A percentile compares a stretch with the other conserved stretches of the same genome.
Conservation (phyloP, 2,329 filamentous ascomycete genomes). For the Phaeoacremonium minimum region DNA sequence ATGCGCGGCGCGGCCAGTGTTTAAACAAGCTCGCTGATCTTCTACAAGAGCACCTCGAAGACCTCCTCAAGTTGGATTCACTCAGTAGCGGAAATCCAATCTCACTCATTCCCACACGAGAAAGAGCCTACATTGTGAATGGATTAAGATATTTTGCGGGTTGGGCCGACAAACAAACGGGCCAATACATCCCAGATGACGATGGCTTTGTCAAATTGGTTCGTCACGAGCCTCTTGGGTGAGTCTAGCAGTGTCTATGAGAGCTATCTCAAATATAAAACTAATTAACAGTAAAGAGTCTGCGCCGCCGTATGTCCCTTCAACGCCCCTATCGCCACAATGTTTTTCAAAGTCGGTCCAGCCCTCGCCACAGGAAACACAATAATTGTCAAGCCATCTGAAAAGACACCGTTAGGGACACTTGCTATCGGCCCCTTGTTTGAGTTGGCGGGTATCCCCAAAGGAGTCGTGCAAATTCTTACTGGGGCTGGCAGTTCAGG, state of each 20-base stretch:
- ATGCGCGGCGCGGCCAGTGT: background rate
- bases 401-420: constrained; percentile 33
- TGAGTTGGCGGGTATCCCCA: constrained; percentile 35
- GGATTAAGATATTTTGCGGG: background rate
- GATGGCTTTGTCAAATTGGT: background rate
- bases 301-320: background rate
- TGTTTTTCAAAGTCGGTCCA: constrained; percentile 22
- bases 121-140: constrained; percentile 2
- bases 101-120: constrained; percentile 5
- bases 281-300: too few species aligned
- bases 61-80: constrained; percentile 1
- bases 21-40: background rate
- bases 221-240: background rate
- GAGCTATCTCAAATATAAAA: too few species aligned
- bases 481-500: constrained; percentile 28
- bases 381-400: constrained; percentile 37
- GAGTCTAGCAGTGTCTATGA: too few species aligned
- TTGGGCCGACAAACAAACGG: background rate
- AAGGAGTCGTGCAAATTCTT: constrained; percentile 36
- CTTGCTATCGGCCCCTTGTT: constrained; percentile 29
- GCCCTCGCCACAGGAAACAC: constrained; percentile 38
- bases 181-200: background rate
- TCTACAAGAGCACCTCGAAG: background rate
- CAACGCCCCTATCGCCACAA: background rate
- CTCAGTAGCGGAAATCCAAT: constrained; percentile 7